Evolutionary conservation across 176 grass and related monocot species (phyloP), one percentile per base, ranked within the genome.

Genomic region (Themeda triandra): DNA sequence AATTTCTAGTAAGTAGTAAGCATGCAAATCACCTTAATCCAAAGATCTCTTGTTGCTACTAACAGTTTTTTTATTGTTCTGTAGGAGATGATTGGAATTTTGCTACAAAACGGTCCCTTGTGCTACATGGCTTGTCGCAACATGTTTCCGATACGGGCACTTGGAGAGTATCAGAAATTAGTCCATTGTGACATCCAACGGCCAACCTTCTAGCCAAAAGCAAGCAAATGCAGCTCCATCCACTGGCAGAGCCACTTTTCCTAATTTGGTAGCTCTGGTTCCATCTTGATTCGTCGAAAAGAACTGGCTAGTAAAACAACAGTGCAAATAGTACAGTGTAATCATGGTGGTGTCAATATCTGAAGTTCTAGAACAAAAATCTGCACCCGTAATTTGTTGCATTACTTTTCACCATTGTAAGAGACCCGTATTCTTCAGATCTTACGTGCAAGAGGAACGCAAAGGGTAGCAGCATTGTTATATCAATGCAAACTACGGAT

Each of bases 81-180:
- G 67, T 19, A 95, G 93, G 90, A 95, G 86, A 92, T 92, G 90
- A 86, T 77, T 66, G 93, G 93, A 63, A 90, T 82, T 82, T 92
- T 90, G 83, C 29, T 88, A 29, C 90, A 92, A 58, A 89, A 73
- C 84, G 86, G 89, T 0, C 81, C 90, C 9, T 54, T 97, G 13
- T 94, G 83, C 46, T 97, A 91, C 17, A 77, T 81, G 87, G 79
- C 48, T n/a, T 97, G 92, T 44, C 91, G 94, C 36, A 97, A 97
- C 9, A 90, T 92, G 82, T 97, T 97, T 39, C 94, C 94, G 40
- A 97, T 97, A 81, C 90, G 91, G 94, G 94, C 94, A 64, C 87
- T 97, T 66, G 91, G 78, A 76, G 82, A 97, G 81, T 97, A 97
- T 79, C 84, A 86, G 37, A 89, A 85, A 87, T 69, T 78, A 40